Evolutionary conservation across 805 yeast species (phyloP).

Genomic region (Cyberlindnera mississippiensis): DNA sequence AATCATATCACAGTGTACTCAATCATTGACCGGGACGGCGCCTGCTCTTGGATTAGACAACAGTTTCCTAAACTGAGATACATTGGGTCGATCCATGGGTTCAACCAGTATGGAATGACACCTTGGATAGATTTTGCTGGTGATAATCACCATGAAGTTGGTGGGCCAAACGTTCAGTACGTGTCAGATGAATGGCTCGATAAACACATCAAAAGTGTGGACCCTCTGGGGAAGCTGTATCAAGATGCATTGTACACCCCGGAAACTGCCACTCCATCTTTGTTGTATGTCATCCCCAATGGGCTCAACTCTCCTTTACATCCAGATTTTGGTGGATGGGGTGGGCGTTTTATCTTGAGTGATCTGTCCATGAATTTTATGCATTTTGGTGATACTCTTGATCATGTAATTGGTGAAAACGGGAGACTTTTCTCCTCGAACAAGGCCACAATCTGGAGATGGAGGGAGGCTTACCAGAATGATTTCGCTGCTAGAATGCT

Average conservation of each 20-base stretch:
- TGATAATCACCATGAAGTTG: conserved; percentile 24
- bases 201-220: conserved; percentile 24
- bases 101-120: conserved; percentile 28
- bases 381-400: conserved; percentile 27
- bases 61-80: conserved; percentile 26
- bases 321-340: conserved; percentile 34
- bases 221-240: conserved; percentile 28
- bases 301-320: conserved; percentile 28
- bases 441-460: conserved; percentile 32
- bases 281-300: conserved; percentile 28
- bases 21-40: conserved; percentile 32
- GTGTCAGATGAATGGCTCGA: conserved; percentile 26
- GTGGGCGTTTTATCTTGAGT: conserved; percentile 27
- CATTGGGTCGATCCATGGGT: conserved; percentile 28
- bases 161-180: conserved; percentile 26
- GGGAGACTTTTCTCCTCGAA: conserved; percentile 17
- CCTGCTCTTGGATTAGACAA: conserved; percentile 32
- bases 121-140: conserved; percentile 33
- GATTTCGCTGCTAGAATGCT: conserved; percentile 32
- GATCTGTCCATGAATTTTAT: conserved; percentile 19
- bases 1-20: conserved; percentile 26
- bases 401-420: conserved; percentile 11
- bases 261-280: conserved; percentile 33
- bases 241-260: conserved; percentile 25
- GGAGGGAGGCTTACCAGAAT: conserved; percentile 30